Conservation (phyloP, 805 yeast genomes). For the Ogataea kodamae region DNA sequence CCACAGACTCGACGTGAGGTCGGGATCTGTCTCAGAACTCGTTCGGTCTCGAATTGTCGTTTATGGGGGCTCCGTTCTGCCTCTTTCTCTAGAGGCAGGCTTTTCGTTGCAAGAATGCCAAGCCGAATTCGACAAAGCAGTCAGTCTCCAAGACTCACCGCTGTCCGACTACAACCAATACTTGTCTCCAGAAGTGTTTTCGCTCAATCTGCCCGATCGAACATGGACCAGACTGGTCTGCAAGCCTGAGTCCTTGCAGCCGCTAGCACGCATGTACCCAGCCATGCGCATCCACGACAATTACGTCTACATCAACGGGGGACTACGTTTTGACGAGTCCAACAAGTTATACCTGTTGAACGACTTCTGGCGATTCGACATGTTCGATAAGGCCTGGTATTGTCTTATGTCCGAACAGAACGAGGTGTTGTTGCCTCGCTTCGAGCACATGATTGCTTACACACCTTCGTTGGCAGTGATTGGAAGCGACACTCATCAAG, state of each 20-base stretch:
- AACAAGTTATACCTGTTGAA: constrained; percentile 46
- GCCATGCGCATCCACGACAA: constrained; percentile 50
- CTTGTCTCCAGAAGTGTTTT: constrained; percentile 62
- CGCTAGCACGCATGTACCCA: constrained; percentile 56
- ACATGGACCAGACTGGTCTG: constrained; percentile 48
- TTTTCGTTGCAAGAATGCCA: constrained; percentile 40
- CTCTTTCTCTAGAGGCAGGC: constrained; percentile 41
- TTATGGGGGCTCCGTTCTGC: constrained; percentile 66
- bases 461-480: constrained; percentile 35
- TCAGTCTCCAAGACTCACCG: constrained; percentile 2
- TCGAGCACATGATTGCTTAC: constrained; percentile 48
- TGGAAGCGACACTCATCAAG: constrained; percentile 40
- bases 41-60: constrained; percentile 59
- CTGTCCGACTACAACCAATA: constrained; percentile 28
- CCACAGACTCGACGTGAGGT: constrained; percentile 53
- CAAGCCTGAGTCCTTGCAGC: constrained; percentile 20
- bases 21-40: constrained; percentile 62
- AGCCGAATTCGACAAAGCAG: constrained; percentile 31
- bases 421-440: constrained; percentile 34
- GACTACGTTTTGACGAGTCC: constrained; percentile 43
- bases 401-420: constrained; percentile 41
- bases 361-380: constrained; percentile 68
- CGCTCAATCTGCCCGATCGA: constrained; percentile 54
- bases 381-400: constrained; percentile 51
- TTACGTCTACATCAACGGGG: constrained; percentile 61